Evolutionary conservation across 2,329 filamentous ascomycete species (phyloP), one percentile per base, ranked within the genome.

Genomic region (Colletotrichum sp.): DNA sequence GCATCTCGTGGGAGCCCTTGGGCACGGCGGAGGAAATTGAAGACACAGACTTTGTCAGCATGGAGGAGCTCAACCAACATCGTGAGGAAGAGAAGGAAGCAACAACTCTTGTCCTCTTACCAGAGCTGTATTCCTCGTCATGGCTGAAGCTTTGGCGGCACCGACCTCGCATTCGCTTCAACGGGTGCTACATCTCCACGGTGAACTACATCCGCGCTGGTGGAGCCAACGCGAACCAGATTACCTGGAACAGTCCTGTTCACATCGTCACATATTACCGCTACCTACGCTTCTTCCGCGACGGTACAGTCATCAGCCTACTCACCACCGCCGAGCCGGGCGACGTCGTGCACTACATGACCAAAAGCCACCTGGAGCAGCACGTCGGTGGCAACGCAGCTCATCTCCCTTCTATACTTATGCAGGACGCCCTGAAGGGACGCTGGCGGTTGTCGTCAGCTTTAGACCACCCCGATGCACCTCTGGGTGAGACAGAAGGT

Each of bases 211-310:
- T 95, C 66, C 94, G 97, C 28, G 88, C 95, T 1, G 97, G 97
- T 36, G 94, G 94, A 75, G 90, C 93, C 13, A 93, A 92, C 5
- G 90, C 91, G 24, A 93, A 93, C 78, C 93, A 92, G 71, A 86
- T 94, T 21, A 93, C 94, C 2, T 98, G 96, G 95, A 87, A 88
- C 80, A 93, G 91, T 28, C 96, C 96, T 10, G 94, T 99, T 43
- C 96, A 98, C 83, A 98, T 99, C 74, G 96, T 99, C 65, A 99
- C 97, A 1, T 99, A 99, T 86, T 99, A 98, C 86, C 95, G 97
- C 74, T 99, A 99, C 85, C 91, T 99, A 5, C 67, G 97, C 69
- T 97, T 99, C 87, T 97, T 97, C 86, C 94, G 96, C 28, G 95
- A 99, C 83, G 97, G 97, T 32, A 94, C 94, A 2, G 92, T 91